Base-by-base conservation (phyloP, 2,329 filamentous ascomycete genomes). In the Pyricularia sp. region DNA sequence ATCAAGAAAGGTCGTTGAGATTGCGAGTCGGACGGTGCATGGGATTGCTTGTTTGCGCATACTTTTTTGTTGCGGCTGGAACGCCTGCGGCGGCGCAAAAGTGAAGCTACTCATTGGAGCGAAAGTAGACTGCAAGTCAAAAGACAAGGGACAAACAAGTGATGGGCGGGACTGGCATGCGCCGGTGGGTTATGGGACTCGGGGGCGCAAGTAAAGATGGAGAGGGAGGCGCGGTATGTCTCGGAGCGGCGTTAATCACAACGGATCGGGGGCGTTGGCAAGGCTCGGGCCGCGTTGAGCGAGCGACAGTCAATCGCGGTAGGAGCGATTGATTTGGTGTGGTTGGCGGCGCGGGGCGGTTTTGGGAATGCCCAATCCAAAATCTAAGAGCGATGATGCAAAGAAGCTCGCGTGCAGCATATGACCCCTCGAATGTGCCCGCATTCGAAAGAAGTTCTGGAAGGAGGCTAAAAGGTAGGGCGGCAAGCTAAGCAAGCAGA, bases 91-190 rank as follows among this genome's bases (percentile, higher is more conserved):
- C 73, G 91, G 89, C 78, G 89, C 88, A 81, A 94, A 94, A 64
- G 89, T 87, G 79, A 93, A 94, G 75, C 86, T 88, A 78, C 90
- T 89, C 87, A 93, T 89, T 76, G 88, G 86, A 64, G 85, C 83
- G 76, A 50, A 50, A 20, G 42, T 50, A 20, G 42, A 50, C 42
- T 50, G 42, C 42, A 50, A 50, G 42, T 50, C 42, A 9, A 50
- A n/a, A 50, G 42, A 50, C 42, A 50, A 50, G 42, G 42, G 42
- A 50, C 42, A 17, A 50, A 50, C 42, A 5, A 50, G 17, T 20
- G 42, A n/a, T 50, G 17, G 17, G 17, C 42, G 5, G 17, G 14
- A 50, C 42, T 50, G 88, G 85, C 88, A 91, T 90, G 75, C 66
- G 66, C 42, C 42, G 42, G 42, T 4, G 42, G 17, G 42, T n/a